phyloP scores from a whole-genome alignment of 495 filamentous ascomycete species.

The Massariosphaeria phaeospora region DNA sequence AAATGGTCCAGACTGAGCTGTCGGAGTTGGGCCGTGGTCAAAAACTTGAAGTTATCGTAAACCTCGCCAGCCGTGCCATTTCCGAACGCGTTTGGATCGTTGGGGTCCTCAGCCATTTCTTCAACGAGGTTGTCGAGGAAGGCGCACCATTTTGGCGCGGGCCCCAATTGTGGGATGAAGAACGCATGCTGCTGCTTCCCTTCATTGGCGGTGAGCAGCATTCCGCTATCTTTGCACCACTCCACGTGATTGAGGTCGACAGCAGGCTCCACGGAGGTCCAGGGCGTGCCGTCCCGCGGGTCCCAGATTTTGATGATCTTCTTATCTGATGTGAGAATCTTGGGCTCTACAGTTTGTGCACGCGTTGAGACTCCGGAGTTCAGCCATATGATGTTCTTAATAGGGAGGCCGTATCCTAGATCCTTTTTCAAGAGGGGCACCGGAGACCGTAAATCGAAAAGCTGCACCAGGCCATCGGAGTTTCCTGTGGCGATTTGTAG shows the following conservation, averaged over 20 bases:
- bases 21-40: slow-evolving; percentile 77
- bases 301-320: slow-evolving; percentile 98
- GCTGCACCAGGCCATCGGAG: slow-evolving; percentile 78
- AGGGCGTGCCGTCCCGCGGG: slow-evolving; percentile 69
- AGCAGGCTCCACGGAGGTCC: slow-evolving; percentile 91
- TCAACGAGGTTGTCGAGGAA: slow-evolving; percentile 97
- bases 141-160: slow-evolving; percentile 89
- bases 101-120: slow-evolving; percentile 84
- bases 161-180: slow-evolving; percentile 89
- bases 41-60: slow-evolving; percentile 98
- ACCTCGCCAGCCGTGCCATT: slow-evolving; percentile 55
- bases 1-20: slow-evolving; percentile 78
- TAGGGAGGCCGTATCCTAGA: slow-evolving; percentile 91
- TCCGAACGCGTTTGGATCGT: slow-evolving; percentile 61
- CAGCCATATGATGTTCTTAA: slow-evolving; percentile 84
- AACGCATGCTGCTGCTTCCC: slow-evolving; percentile 88
- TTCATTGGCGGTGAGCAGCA: slow-evolving; percentile 95
- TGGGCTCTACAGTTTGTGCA: slow-evolving; percentile 61
- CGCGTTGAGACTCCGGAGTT: slow-evolving; percentile 63
- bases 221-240: slow-evolving; percentile 79
- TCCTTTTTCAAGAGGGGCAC: slow-evolving; percentile 82
- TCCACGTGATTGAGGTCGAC: slow-evolving; percentile 91
- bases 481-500: slow-evolving; percentile 84
- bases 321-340: slow-evolving; percentile 88
- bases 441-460: slow-evolving; percentile 90